These are phyloP conservation scores for Acephala macrosclerotiorum DNA, from an alignment of 2,329 filamentous ascomycete species.

Conservation along the genomic window DNA sequence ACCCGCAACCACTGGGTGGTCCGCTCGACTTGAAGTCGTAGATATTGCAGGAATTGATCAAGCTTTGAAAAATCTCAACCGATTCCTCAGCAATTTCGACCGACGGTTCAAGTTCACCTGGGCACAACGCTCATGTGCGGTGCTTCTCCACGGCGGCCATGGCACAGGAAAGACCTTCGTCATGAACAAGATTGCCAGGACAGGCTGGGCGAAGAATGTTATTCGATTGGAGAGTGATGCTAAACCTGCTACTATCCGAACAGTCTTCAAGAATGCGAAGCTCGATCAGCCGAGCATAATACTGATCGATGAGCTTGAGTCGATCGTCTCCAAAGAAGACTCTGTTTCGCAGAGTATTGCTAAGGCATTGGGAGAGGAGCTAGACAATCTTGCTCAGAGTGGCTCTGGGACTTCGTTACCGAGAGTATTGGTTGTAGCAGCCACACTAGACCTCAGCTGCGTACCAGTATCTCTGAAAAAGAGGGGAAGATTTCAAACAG, in stretches of 20 bases:
- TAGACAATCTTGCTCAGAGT: conserved; percentile 59
- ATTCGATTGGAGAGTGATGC: conserved; percentile 64
- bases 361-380: conserved; percentile 58
- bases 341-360: conserved; percentile 58
- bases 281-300: conserved; percentile 78
- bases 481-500: conserved; percentile 67
- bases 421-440: conserved; percentile 76
- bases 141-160: conserved; percentile 74
- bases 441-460: conserved; percentile 75
- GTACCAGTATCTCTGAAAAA: conserved; percentile 74
- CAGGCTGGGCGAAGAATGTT: conserved; percentile 72
- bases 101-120: conserved; percentile 41
- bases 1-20: conserved; percentile 13
- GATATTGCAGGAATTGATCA: conserved; percentile 72
- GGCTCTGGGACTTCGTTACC: conserved; percentile 45
- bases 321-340: conserved; percentile 68
- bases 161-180: conserved; percentile 87
- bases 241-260: conserved; percentile 66
- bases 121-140: conserved; percentile 46
- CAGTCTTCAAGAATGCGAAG: conserved; percentile 73
- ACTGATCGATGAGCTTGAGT: conserved; percentile 79
- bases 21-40: conserved; percentile 47
- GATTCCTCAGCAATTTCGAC: conserved; percentile 65
- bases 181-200: conserved; percentile 69
- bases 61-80: conserved; percentile 72